Conservation (phyloP, 768 basidiomycete species). For the Macrolepiota dolichaula region DNA sequence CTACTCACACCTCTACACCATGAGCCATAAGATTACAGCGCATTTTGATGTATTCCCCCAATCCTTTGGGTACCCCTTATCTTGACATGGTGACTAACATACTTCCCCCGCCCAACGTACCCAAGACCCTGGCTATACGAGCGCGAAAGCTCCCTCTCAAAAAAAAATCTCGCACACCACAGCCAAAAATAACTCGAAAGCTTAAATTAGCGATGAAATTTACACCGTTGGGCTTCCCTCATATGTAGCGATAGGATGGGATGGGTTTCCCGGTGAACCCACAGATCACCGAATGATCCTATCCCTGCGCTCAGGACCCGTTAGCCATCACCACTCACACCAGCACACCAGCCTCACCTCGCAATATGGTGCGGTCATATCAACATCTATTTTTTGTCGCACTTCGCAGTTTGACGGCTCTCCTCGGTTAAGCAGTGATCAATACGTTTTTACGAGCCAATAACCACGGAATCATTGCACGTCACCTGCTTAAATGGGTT, state of each 20-base stretch:
- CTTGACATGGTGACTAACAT: background rate
- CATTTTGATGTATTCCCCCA: background rate
- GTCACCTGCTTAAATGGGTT: background rate
- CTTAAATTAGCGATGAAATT: background rate
- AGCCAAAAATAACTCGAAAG: background rate
- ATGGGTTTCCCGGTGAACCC: background rate
- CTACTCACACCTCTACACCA: background rate
- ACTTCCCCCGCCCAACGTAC: background rate
- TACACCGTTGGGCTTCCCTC: background rate
- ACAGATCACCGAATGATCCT: background rate
- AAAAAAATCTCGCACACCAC: background rate
- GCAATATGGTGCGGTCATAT: background rate
- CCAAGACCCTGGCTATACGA: background rate
- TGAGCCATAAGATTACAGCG: background rate
- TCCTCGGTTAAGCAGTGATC: background rate
- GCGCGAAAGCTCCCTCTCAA: background rate
- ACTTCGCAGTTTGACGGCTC: background rate
- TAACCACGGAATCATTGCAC: background rate
- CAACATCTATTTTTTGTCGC: background rate
- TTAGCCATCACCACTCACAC: background rate
- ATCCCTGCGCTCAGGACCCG: background rate
- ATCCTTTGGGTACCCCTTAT: background rate
- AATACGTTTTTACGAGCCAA: background rate
- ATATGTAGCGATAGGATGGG: background rate
- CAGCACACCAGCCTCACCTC: background rate